Conservation (phyloP, 2,329 filamentous ascomycete genomes). For the Penicillium verrucosum region DNA sequence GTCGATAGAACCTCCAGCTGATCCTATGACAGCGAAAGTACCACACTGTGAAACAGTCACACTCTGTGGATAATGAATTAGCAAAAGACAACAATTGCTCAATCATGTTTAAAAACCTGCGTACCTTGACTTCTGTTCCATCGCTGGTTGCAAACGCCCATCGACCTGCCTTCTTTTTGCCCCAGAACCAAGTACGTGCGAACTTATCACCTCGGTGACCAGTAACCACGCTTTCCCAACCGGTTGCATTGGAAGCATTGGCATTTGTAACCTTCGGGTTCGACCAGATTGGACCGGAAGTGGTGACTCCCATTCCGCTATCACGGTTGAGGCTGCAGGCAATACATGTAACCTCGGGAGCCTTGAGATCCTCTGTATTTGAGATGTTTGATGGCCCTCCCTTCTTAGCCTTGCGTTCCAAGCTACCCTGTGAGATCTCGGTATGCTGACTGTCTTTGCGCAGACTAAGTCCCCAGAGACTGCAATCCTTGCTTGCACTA, state of each 20-base stretch:
- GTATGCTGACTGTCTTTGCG: slow-evolving; percentile 90
- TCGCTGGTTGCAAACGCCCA: slow-evolving; percentile 92
- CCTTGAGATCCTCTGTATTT: slow-evolving; percentile 60
- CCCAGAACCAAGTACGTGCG: slow-evolving; percentile 98
- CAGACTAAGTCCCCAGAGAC: slow-evolving; percentile 94
- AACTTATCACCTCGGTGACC: slow-evolving; percentile 81
- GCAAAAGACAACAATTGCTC: slow-evolving; percentile 1
- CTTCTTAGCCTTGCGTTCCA: slow-evolving; percentile 87
- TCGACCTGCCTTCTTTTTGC: slow-evolving; percentile 82
- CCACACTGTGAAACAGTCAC: slow-evolving; percentile 89
- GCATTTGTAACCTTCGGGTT: slow-evolving; percentile 65
- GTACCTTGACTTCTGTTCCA: slow-evolving; percentile 65
- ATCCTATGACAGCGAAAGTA: slow-evolving; percentile 88
- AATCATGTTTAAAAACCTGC: slow-evolving; percentile 3
- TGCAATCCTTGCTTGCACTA: slow-evolving; percentile 83
- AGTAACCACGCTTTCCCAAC: slow-evolving; percentile 96
- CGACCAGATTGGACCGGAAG: slow-evolving; percentile 79
- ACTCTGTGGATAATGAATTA: slow-evolving; percentile 50
- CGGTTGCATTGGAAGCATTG: slow-evolving; percentile 74
- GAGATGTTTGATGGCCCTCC: slow-evolving; percentile 20
- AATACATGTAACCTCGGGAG: slow-evolving; percentile 86
- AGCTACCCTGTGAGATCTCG: slow-evolving; percentile 85
- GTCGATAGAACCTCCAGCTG: slow-evolving; percentile 76
- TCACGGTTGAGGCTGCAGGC: slow-evolving; percentile 91
- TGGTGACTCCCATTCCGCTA: slow-evolving; percentile 83